A percentile compares a stretch with the other conserved stretches of the same genome.
Conservation (phyloP, 176 grass and related monocot genomes). For the Canna indica region DNA sequence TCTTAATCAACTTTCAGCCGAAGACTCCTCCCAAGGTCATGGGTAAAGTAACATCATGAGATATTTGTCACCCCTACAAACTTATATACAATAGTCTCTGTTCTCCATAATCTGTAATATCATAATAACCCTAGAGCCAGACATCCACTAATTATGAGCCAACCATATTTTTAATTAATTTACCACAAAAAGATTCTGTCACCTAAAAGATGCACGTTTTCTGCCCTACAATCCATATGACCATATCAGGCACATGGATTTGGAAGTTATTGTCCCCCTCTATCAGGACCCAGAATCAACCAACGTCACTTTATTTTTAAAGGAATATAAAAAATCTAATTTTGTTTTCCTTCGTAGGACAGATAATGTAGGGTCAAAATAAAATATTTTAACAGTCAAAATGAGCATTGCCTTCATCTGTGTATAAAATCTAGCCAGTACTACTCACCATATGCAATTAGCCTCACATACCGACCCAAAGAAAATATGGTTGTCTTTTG, state of each 20-base stretch:
- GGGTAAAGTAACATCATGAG: neutral
- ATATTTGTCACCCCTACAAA: neutral
- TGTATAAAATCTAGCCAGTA: neutral
- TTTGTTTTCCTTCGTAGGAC: neutral
- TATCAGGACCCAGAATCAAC: neutral
- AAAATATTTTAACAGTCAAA: neutral
- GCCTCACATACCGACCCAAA: neutral
- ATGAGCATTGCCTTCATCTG: neutral
- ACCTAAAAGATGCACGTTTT: neutral
- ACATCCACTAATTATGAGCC: neutral
- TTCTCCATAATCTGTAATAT: neutral
- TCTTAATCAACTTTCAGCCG: neutral
- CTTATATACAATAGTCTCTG: neutral
- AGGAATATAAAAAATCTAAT: neutral
- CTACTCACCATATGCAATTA: neutral
- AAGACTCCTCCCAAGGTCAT: neutral
- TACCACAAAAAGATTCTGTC: neutral
- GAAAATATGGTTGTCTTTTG: constrained; percentile 1
- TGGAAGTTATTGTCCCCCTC: neutral
- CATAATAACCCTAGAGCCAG: neutral
- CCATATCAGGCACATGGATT: neutral
- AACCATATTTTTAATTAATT: neutral
- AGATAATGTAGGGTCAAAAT: neutral
- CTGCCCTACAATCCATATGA: neutral
- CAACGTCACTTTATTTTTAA: neutral